Percentiles rank a stretch among this genome's conserved stretches.
phyloP scores from a whole-genome alignment of 106 monocot genomes.

The Dactylorhiza incarnata region DNA sequence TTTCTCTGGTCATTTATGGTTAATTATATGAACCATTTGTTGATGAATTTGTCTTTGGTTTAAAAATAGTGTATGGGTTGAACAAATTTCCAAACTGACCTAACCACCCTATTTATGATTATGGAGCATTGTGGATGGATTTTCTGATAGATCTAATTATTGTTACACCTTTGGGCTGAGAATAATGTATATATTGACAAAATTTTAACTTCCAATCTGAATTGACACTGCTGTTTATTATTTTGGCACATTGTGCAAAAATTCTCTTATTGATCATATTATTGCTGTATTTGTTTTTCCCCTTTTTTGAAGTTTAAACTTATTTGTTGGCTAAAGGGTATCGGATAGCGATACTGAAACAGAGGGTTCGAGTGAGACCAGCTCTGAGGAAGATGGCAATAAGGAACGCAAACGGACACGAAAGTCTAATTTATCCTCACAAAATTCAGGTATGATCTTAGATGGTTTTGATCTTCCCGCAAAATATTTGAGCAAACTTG shows the following conservation, averaged over 20 bases:
- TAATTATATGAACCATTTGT: neutral
- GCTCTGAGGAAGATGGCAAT: constrained; percentile 37
- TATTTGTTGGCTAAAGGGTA: constrained; percentile 15
- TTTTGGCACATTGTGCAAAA: neutral
- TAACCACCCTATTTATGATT: neutral
- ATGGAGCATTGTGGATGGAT: neutral
- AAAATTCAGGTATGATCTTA: constrained; percentile 29
- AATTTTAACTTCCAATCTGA: neutral
- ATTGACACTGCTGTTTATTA: neutral
- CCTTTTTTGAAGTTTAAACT: neutral
- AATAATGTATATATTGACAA: too few species aligned
- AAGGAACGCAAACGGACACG: constrained; percentile 3
- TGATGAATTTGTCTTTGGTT: neutral
- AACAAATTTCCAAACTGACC: neutral
- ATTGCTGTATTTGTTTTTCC: neutral
- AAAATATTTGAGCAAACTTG: neutral
- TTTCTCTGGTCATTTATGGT: neutral
- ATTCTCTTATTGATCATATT: neutral
- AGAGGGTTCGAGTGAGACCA: constrained; percentile 29
- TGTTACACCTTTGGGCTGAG: neutral
- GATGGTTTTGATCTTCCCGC: neutral
- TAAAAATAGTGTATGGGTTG: neutral
- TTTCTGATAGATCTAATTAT: neutral
- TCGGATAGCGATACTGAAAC: constrained; percentile 32
- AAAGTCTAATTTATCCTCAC: constrained; percentile 42